phyloP scores from a whole-genome alignment of 805 yeast genomes.

The Teunomyces gatunensis region DNA sequence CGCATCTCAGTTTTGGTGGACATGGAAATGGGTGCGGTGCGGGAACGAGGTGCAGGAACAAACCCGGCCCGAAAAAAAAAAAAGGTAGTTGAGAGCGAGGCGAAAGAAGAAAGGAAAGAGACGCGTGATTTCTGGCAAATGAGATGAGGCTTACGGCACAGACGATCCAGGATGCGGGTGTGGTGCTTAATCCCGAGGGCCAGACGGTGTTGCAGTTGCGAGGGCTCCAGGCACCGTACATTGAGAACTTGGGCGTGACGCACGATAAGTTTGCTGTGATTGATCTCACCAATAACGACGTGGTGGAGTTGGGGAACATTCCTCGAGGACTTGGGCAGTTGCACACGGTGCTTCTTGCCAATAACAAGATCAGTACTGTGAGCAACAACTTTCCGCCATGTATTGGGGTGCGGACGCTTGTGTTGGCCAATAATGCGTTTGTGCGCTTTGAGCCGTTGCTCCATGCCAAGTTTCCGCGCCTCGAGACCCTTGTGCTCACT shows the following conservation, averaged over 20 bases:
- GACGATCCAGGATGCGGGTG: constrained; percentile 28
- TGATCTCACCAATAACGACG: constrained; percentile 74
- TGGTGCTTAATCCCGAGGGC: constrained; percentile 34
- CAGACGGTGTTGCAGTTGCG: constrained; percentile 36
- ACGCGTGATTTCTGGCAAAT: no score
- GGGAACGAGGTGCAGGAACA: no score
- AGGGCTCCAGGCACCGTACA: constrained; percentile 26
- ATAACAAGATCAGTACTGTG: constrained; percentile 54
- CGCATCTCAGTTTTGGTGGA: no score
- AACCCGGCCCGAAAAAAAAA: no score
- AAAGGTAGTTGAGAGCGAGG: no score
- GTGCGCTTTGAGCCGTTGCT: constrained; percentile 39
- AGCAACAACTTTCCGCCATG: constrained; percentile 30
- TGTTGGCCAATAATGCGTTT: constrained; percentile 53
- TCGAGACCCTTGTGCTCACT: constrained; percentile 48
- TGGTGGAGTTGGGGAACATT: constrained; percentile 51
- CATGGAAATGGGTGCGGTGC: no score
- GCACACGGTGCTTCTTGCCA: constrained; percentile 56
- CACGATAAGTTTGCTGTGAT: constrained; percentile 46
- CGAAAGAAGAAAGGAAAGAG: no score
- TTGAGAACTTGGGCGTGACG: constrained; percentile 36
- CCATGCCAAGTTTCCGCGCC: constrained; percentile 28
- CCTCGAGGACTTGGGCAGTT: constrained; percentile 40
- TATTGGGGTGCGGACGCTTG: constrained; percentile 46
- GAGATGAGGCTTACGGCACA: constrained; percentile 36